These are phyloP conservation scores for Aspergillus clavatus DNA, from an alignment of 2,329 filamentous ascomycete genomes.

Conservation along the genomic window DNA sequence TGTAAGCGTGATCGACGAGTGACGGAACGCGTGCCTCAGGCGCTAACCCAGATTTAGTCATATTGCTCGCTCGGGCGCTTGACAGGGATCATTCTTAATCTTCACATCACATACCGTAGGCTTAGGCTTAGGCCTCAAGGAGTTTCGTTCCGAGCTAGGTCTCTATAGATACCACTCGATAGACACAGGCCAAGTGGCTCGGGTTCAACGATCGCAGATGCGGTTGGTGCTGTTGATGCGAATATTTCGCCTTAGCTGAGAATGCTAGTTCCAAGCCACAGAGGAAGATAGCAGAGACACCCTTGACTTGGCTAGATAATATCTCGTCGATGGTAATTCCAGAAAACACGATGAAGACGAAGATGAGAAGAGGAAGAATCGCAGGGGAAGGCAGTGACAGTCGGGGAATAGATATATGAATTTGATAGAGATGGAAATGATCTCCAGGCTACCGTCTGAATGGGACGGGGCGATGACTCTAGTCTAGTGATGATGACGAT, in stretches of 20 bases:
- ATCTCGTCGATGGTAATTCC: no score
- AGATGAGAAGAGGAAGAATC: not conserved
- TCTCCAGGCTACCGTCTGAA: not conserved
- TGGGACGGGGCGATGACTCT: not conserved
- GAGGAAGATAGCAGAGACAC: not conserved
- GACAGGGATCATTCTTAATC: not conserved
- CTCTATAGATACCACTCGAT: no score
- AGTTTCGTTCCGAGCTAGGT: not conserved
- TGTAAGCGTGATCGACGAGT: constrained; percentile 17
- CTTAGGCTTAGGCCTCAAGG: no score
- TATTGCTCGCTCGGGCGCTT: constrained; percentile 16
- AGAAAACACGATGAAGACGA: not conserved
- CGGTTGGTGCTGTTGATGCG: no score
- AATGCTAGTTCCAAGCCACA: not conserved
- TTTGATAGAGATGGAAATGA: not conserved
- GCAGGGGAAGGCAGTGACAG: no score
- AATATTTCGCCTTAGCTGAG: no score
- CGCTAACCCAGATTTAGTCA: constrained; percentile 26
- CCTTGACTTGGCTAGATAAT: no score
- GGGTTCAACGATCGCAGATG: no score
- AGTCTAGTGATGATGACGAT: not conserved
- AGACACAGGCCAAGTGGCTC: no score
- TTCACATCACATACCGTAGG: not conserved
- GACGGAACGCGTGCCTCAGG: constrained; percentile 23
- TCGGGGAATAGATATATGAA: not conserved